A percentile compares a stretch with the other conserved stretches of the same genome.
Conservation (phyloP, 495 filamentous ascomycete genomes). For the Podospora pseudocomata region DNA sequence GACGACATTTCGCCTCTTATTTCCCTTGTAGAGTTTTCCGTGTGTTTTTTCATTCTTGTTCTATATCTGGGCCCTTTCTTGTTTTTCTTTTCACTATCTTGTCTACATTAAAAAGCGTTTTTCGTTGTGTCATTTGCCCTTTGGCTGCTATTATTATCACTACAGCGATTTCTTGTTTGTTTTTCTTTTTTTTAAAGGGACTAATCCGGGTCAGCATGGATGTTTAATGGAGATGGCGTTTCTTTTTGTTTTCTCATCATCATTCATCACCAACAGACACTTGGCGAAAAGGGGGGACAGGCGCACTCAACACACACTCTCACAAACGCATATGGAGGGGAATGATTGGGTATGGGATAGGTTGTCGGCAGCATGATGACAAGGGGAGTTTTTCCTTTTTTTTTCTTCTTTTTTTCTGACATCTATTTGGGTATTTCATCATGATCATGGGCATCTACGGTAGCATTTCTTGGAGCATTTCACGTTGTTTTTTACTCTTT, state of each 20-base stretch:
- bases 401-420: not conserved
- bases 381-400: not conserved
- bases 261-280: not conserved
- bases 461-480: not conserved
- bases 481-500: too few relatives aligned
- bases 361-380: not conserved
- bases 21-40: not conserved
- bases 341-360: not conserved
- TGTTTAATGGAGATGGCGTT: conserved; percentile 8
- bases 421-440: not conserved
- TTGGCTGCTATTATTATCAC: conserved; percentile 6
- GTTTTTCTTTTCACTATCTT: not conserved
- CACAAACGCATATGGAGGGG: not conserved
- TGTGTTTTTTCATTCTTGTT: not conserved
- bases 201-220: not conserved
- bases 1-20: not conserved
- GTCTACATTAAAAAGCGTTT: conserved; percentile 7
- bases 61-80: not conserved
- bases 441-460: not conserved
- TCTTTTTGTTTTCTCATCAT: not conserved
- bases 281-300: not conserved
- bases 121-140: not conserved
- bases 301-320: not conserved
- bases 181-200: not conserved
- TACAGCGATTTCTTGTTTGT: not conserved